Evolutionary conservation across 2,329 filamentous ascomycete genomes (phyloP), one percentile per base, ranked within the genome.

Genomic region (Pseudomassariella vexata): DNA sequence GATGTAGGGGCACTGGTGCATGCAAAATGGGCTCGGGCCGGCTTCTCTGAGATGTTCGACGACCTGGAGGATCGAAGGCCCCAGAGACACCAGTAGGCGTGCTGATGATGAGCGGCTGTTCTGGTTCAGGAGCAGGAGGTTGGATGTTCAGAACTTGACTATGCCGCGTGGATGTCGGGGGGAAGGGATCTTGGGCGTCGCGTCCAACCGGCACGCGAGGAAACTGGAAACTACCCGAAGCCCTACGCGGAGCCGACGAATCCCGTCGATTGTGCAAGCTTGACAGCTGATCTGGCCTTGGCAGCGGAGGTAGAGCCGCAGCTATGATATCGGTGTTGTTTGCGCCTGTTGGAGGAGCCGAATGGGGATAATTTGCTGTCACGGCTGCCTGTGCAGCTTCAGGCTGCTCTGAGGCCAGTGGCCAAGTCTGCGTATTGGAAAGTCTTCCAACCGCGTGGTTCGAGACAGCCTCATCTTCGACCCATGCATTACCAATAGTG

Each of bases 51-150:
- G 55, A 54, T 12, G 47, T 47, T 19, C 49, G 53, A 9, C 55
- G 55, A 5, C 46, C 47, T 2, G 67, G 65, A 2, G 56, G 45
- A 35, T 77, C 73, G 40, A 66, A 73, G 1, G 66, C 70, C 3
- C 73, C 73, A 0, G 63, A 57, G 7, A 77, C 62, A 11, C 74
- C 74, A 8, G 56, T 64, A 1, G 73, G 73, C 4, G 74, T 78
- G 50, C 73, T 78, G 49, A 79, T 76, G 33, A 78, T 78, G 17
- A 78, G 59, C 4, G 74, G 73, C 32, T 68, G 66, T 22, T 76
- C 71, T 17, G 68, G 57, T 4, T 41, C 38, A 5, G 47, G 48
- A 11, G 50, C 38, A 9, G 48, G 37, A 34, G 46, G 43, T 30
- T 36, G 41, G 35, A 45, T 45, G 40, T 42, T 44, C 39, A 44